Base-by-base conservation (phyloP, 441 rosid species). In the Pelargonium hybrid region DNA sequence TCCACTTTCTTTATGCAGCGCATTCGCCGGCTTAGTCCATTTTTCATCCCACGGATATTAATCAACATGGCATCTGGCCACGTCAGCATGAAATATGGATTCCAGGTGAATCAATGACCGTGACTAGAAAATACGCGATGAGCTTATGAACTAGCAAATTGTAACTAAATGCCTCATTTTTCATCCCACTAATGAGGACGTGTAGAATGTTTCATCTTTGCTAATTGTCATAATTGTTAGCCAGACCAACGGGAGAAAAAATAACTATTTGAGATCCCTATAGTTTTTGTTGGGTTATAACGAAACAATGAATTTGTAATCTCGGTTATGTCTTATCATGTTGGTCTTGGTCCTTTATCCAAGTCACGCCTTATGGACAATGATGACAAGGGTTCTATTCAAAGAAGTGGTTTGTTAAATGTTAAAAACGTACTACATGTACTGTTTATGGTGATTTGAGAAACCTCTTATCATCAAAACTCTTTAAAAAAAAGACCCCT, bases 61-160 rank as follows among this genome's bases (percentile, higher is more conserved):
- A 89, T 93, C 71, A 93, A 88, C 86, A 93, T 90, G 96, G 92
- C 96, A 20, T 88, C 98, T 56, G 96, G 96, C 78, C 95, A 93
- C 39, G 93, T 91, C 76, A 91, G 98, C 86, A 91, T 91, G 88
- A 88, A 84, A 78, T 90, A 91, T 70, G 95, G 95, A 75, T 93
- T 93, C 77, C 93, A 90, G 97, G 97, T 93, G 73, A 1, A 52
- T 18, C 63, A 56, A 56, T 3, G 10, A 18, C 26, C 23, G 25
- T 2, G 1, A 56, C 10, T 50, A 20, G 26, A 65, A 57, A 69
- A 57, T 26, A 31, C 71, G 31, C 13, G 11, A 34, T 65, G 57
- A 48, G 37, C 67, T 69, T 69, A 61, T 56, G 52, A 57, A 47
- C 25, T 56, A 56, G 63, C 62, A 56, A 18, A 17, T 56, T 31